Base-by-base conservation (phyloP, 306 rosid genomes). In the Fagus sylvatica region DNA sequence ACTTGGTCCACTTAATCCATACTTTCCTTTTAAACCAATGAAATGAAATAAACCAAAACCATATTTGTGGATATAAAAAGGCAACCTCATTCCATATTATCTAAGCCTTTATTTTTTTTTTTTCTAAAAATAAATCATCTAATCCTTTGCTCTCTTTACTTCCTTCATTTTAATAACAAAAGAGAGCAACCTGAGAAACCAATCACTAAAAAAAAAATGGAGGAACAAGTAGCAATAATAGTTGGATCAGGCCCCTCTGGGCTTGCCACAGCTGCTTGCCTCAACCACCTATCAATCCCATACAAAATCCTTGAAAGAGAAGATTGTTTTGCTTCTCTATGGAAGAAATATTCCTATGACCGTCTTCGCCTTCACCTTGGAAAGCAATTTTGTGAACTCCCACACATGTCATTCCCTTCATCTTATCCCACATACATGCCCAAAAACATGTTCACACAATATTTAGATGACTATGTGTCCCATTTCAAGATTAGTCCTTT, bases 191-290 rank as follows among this genome's bases (percentile, higher is more conserved):
- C 3, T 9, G 10, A 43, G 49, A 11, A 11, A 43, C 49, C 3
- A 43, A 3, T 43, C 12, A 7, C 10, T 43, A 11, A 43, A 43
- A 6, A 42, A 30, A 78, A 0, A 3, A 80, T 79, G 87, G 28
- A 30, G 42, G 83, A 82, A 69, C 37, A 56, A 28, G 2, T 42
- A 0, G 93, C 82, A 12, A 80, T 93, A n/a, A 81, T 90, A 1
- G 71, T 89, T 10, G 94, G 96, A 17, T 91, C 85, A 0, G 91
- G 93, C 32, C 90, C 93, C 0, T 90, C 96, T 0, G 94, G 94
- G 9, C 81, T 90, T 0, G 89, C 92, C 15, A 6, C 81, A 0
- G 85, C 93, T 0, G 88, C 85, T 0, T 87, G 91, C 43, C 81
- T 88, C 53, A 78, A 74, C 16, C 71, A 69, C 5, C 68, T 76